Base-by-base conservation (phyloP, 495 filamentous ascomycete species). In the Friedmanniomyces endolithicus region DNA sequence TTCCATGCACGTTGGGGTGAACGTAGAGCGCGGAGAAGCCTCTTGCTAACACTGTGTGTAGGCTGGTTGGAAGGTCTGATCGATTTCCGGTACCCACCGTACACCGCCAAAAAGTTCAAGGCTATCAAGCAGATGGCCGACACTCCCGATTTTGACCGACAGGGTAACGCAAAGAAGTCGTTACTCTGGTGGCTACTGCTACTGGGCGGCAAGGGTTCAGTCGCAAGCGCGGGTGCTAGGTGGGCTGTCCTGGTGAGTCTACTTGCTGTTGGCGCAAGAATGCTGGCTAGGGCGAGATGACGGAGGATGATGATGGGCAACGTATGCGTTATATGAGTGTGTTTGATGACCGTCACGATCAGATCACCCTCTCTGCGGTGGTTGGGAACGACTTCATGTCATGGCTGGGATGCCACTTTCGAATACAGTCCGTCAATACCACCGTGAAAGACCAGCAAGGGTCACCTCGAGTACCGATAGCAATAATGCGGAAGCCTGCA, bases 61-160 rank as follows among this genome's bases (percentile, higher is more conserved):
- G 37, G 37, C 57, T 96, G 90, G 90, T 75, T 88, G 60, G 90
- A 96, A 62, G 67, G 72, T 14, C 63, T 92, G 59, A 69, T 96
- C 55, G 72, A 74, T 40, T 75, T 89, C 57, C 78, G 90, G 40
- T 96, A 96, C 72, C 83, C 88, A 59, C 90, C 90, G 1, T 90
- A 85, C 66, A 64, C 65, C 11, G 69, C 64, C 7, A 78, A 71
- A 51, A 85, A 88, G 67, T 62, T 84, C 45, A 68, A 71, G 60
- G 72, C 78, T 57, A 74, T 83, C 65, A 65, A 74, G 59, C 70
- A 70, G 44, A 77, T 83, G 68, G 81, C 70, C 54, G 69, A 67
- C 1, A 80, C 76, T 62, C 88, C 89, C 37, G 78, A 90, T 70
- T 96, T 96, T 69, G 88, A 95, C 71, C 81, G 90, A 41, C 72